Conservation (phyloP, 495 filamentous ascomycete genomes). For the Lasiosphaeria ovina region DNA sequence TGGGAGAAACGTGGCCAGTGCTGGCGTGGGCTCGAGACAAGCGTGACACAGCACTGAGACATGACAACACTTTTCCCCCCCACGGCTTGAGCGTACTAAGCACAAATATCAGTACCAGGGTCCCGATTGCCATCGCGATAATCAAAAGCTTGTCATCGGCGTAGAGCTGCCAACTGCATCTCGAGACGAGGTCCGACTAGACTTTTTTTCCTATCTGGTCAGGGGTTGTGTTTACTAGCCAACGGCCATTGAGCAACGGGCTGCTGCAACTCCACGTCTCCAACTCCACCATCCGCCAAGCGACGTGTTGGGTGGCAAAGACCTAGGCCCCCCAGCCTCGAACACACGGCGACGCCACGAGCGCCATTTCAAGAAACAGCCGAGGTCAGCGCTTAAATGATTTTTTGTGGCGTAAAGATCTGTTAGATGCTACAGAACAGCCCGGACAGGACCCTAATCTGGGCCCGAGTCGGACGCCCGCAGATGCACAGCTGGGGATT, state of each 20-base stretch:
- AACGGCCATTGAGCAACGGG: neutral
- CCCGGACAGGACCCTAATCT: no score
- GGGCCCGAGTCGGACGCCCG: no score
- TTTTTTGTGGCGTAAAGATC: no score
- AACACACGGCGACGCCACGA: no score
- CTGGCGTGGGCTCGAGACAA: slow-evolving; percentile 23
- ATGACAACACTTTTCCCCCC: slow-evolving; percentile 7
- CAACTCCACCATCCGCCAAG: no score
- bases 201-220: neutral
- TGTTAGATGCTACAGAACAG: no score
- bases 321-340: no score
- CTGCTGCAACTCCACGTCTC: neutral
- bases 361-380: no score
- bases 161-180: neutral
- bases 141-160: slow-evolving; percentile 2
- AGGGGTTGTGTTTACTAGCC: neutral
- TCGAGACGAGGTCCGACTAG: neutral
- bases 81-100: slow-evolving; percentile 5
- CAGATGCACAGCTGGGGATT: no score
- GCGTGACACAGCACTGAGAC: slow-evolving; percentile 30
- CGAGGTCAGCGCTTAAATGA: no score
- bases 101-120: slow-evolving; percentile 7
- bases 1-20: slow-evolving; percentile 22
- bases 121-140: neutral
- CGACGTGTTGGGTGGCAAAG: no score